Evolutionary conservation across 2,329 filamentous ascomycete genomes (phyloP), one percentile per base, ranked within the genome.

Genomic region (Harringtonia lauricola): DNA sequence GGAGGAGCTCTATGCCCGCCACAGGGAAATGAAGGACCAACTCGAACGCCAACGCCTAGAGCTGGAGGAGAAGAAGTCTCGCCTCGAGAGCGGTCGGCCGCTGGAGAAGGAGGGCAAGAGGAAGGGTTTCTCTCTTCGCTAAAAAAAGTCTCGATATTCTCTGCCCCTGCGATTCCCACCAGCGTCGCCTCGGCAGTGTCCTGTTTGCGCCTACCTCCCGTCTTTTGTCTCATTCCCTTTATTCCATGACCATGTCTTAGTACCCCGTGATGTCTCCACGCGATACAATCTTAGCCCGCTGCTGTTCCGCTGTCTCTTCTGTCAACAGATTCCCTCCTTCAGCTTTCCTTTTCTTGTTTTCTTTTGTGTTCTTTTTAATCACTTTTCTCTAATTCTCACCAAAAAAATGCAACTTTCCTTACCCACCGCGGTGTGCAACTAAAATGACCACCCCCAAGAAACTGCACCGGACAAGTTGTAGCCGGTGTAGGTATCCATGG

Each of bases 21-120:
- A 98, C 73, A 83, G 90, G 63, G 92, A 98, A 74, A 98, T 98
- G 92, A 98, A 96, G 77, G 92, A 98, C 63, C 90, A 96, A 67
- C 79, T 98, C 58, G 92, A 98, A 60, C 82, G 89, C 62, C 90
- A 96, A 74, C 83, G 89, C 64, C 67, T 79, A 64, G 92, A 98
- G 66, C 79, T 98, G 61, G 92, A 98, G 65, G 92, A 98, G 71
- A 98, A 96, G 86, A 98, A 98, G 75, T 67, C 78, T 53, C 83
- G 92, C 58, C 74, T 98, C 70, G 92, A 98, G 68, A 95, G 84
- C 63, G 92, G 92, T 60, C 79, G 92, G 64, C 92, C 92, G 52
- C 70, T 96, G 70, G 92, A 96, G 72, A 89, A 96, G 72, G 90
- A 96, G 74, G 83, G 83, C 70, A 95, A 95, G 83, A 86, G 88